phyloP scores from a whole-genome alignment of 2,329 filamentous ascomycete species.

The Xylariaceae sp. region DNA sequence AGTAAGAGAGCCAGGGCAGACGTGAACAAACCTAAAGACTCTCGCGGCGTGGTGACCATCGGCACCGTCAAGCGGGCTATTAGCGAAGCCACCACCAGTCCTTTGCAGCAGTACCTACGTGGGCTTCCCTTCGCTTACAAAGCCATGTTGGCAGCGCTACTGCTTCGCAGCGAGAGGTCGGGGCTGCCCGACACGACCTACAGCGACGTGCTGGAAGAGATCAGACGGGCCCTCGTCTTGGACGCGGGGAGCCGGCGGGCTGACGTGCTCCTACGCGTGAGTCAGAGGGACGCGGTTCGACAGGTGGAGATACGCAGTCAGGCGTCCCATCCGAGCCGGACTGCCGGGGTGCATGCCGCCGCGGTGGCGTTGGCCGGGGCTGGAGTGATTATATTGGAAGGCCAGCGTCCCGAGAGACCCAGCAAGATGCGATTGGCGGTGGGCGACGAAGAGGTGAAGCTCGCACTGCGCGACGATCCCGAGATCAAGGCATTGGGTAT shows the following conservation, averaged over 20 bases:
- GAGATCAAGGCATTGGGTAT: constrained; percentile 80
- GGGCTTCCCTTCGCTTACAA: constrained; percentile 78
- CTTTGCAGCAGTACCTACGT: constrained; percentile 83
- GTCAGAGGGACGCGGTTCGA: constrained; percentile 24
- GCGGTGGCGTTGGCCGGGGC: constrained; percentile 82
- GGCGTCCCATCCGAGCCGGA: constrained; percentile 18
- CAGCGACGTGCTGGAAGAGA: constrained; percentile 86
- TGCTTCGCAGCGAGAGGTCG: constrained; percentile 74
- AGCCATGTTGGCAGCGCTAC: constrained; percentile 76
- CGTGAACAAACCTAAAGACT: constrained; percentile 30
- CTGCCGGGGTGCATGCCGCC: constrained; percentile 56
- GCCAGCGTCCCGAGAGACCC: constrained; percentile 74
- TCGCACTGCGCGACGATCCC: constrained; percentile 82
- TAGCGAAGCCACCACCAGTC: constrained; percentile 88
- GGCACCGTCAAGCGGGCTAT: constrained; percentile 92
- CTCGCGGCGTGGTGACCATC: constrained; percentile 70
- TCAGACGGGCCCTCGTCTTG: constrained; percentile 62
- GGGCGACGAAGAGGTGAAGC: constrained; percentile 84
- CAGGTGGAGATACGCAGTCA: constrained; percentile 21
- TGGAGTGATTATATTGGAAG: constrained; percentile 82
- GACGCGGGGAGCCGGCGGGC: constrained; percentile 58
- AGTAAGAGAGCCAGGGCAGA: constrained; percentile 47
- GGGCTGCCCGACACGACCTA: constrained; percentile 84
- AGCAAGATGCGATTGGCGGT: constrained; percentile 83
- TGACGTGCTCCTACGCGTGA: constrained; percentile 45